Conservation (phyloP, 768 basidiomycete species). For the Coprinellus aureogranulatus region DNA sequence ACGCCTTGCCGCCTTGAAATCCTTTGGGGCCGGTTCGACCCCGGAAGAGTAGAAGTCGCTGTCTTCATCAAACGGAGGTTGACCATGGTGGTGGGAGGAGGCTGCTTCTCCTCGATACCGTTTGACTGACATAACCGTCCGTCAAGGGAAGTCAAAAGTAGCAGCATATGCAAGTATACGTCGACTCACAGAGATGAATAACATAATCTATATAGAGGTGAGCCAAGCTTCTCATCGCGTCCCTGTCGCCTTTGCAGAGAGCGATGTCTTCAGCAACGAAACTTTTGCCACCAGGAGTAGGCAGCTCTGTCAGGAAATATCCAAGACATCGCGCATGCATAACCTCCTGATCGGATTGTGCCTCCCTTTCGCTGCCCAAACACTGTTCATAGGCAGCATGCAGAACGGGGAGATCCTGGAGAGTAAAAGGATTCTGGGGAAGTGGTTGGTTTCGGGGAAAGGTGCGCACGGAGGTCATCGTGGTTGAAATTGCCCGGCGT, state of each 20-base stretch:
- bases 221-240: neutral
- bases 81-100: slow-evolving; percentile 5
- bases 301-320: slow-evolving; percentile 10
- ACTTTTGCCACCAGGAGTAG: neutral
- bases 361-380: slow-evolving; percentile 2
- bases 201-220: slow-evolving; percentile 5
- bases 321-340: slow-evolving; percentile 12
- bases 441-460: neutral
- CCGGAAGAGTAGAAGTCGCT: neutral
- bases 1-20: slow-evolving; percentile 7
- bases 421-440: slow-evolving; percentile 2
- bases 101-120: slow-evolving; percentile 5
- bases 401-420: neutral
- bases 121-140: slow-evolving; percentile 3
- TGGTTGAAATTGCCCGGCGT: too few species aligned
- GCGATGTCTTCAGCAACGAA: slow-evolving; percentile 2
- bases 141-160: neutral
- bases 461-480: neutral
- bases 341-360: neutral
- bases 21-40: slow-evolving; percentile 5
- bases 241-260: neutral
- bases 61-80: slow-evolving; percentile 5
- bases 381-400: slow-evolving; percentile 10
- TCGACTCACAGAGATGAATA: slow-evolving; percentile 10
- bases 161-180: too few species aligned